These are phyloP conservation scores for Coffea eugenioides DNA, from an alignment of 257 asterid genomes.

Conservation along the genomic window DNA sequence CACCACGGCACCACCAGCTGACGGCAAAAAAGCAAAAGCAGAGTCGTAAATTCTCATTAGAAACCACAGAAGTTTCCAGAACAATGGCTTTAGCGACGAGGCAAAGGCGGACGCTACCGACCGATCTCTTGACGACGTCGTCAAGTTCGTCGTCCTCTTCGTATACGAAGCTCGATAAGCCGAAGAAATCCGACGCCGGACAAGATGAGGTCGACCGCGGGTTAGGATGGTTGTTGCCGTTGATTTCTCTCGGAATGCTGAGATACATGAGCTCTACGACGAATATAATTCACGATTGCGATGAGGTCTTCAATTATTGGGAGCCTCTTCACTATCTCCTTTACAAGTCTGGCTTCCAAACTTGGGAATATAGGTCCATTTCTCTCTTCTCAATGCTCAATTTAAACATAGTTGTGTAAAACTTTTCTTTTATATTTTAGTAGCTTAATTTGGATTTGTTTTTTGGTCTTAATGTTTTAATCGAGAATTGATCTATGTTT, in stretches of 20 bases:
- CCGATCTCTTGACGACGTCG: conserved; percentile 28
- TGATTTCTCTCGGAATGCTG: conserved; percentile 60
- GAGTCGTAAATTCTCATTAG: background rate
- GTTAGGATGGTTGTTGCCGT: conserved; percentile 76
- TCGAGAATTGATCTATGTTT: background rate
- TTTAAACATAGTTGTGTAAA: background rate
- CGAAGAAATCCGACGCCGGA: conserved; percentile 43
- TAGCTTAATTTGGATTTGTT: background rate
- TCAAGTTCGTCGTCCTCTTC: conserved; percentile 26
- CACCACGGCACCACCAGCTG: background rate
- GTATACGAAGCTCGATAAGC: conserved; percentile 85
- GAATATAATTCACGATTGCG: conserved; percentile 94
- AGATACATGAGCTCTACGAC: conserved; percentile 94
- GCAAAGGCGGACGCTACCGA: conserved; percentile 75
- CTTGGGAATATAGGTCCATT: conserved; percentile 95
- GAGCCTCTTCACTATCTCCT: conserved; percentile 96
- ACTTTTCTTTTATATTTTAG: no score
- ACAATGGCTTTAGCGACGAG: conserved; percentile 63
- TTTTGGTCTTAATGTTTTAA: no score
- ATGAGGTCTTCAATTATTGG: conserved; percentile 98
- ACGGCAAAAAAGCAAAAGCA: background rate
- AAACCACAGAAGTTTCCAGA: conserved; percentile 4
- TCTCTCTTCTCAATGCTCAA: no score
- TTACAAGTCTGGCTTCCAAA: conserved; percentile 91
- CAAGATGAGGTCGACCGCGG: conserved; percentile 42